Percentiles rank a stretch among this genome's conserved stretches.
phyloP scores from a whole-genome alignment of 805 yeast species.

The Ogataea wickerhamii region DNA sequence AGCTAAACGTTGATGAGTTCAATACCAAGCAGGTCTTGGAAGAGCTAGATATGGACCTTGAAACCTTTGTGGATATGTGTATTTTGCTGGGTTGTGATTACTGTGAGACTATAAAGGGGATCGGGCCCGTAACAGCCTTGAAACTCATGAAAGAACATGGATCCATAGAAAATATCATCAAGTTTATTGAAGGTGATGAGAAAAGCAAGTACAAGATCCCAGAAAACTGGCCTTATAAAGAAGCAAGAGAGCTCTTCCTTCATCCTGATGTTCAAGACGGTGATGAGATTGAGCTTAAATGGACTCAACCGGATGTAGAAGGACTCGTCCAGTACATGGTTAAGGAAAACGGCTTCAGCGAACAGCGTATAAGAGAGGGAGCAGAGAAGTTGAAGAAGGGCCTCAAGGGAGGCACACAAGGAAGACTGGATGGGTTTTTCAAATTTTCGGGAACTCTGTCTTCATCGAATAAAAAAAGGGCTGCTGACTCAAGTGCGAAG shows the following conservation, averaged over 20 bases:
- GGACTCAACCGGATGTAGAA: slow-evolving; percentile 86
- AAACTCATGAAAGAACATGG: slow-evolving; percentile 86
- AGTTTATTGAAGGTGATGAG: slow-evolving; percentile 52
- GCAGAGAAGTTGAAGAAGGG: slow-evolving; percentile 83
- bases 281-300: slow-evolving; percentile 63
- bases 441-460: slow-evolving; percentile 48
- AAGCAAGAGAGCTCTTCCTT: slow-evolving; percentile 79
- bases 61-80: slow-evolving; percentile 85
- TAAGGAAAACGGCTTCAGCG: slow-evolving; percentile 84
- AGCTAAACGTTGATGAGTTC: slow-evolving; percentile 86
- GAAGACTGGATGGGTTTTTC: slow-evolving; percentile 89
- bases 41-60: slow-evolving; percentile 69
- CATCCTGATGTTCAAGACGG: slow-evolving; percentile 76
- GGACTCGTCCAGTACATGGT: slow-evolving; percentile 83
- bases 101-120: slow-evolving; percentile 90
- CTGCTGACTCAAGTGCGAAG: slow-evolving; percentile 31
- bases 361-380: slow-evolving; percentile 86
- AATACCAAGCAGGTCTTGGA: slow-evolving; percentile 63
- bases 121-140: slow-evolving; percentile 93
- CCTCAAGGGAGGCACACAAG: slow-evolving; percentile 81
- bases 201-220: slow-evolving; percentile 77
- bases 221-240: slow-evolving; percentile 90
- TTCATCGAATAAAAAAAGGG: slow-evolving; percentile 41
- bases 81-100: slow-evolving; percentile 95
- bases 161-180: slow-evolving; percentile 73